phyloP scores from a whole-genome alignment of 2,329 filamentous ascomycete species.

The Claviceps africana region DNA sequence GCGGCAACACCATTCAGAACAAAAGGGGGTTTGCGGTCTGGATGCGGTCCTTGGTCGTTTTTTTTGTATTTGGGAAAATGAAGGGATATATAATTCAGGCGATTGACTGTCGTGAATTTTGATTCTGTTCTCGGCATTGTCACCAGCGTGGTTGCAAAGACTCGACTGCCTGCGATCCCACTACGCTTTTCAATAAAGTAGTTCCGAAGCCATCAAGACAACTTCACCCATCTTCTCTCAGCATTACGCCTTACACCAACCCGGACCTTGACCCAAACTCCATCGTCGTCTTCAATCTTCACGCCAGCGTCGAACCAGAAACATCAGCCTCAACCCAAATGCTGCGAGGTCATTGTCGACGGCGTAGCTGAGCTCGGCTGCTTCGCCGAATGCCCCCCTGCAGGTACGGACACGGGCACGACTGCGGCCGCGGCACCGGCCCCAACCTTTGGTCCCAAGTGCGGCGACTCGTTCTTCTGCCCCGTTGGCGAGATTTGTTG shows the following conservation, averaged over 20 bases:
- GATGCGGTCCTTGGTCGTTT: neutral
- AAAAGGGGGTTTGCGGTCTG: neutral
- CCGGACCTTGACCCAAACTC: neutral
- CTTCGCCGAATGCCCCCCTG: neutral
- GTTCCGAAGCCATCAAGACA: too few species aligned
- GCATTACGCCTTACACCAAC: neutral
- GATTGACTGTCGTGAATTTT: neutral
- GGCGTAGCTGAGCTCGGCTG: neutral
- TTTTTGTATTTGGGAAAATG: neutral
- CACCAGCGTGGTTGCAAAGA: neutral
- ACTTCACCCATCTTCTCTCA: too few species aligned
- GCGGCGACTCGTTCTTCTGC: neutral
- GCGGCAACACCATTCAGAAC: neutral
- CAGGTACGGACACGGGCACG: too few species aligned
- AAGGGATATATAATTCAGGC: neutral
- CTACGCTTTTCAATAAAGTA: too few species aligned
- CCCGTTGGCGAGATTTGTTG: neutral
- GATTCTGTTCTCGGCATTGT: neutral
- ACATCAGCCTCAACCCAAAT: neutral
- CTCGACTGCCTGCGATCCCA: too few species aligned
- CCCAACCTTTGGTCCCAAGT: neutral
- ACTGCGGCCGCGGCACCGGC: neutral
- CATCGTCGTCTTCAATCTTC: too few species aligned
- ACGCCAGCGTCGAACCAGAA: neutral
- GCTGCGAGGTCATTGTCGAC: neutral